Conservation (phyloP, 768 basidiomycete species). For the Naganishia antarctica region DNA sequence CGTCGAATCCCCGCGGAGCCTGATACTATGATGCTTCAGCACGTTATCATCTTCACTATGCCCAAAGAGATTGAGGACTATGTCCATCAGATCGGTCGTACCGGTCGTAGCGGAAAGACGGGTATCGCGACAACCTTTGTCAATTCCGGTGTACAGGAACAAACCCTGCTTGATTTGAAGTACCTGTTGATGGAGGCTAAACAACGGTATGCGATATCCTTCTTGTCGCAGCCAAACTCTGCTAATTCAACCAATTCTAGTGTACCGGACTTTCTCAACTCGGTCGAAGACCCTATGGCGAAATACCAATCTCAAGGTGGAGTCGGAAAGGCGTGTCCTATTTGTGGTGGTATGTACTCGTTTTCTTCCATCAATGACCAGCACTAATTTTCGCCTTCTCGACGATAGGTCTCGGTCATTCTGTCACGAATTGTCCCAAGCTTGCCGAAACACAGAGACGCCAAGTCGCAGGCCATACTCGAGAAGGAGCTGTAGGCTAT, state of each 20-base stretch:
- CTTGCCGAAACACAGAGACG: constrained; percentile 86
- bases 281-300: constrained; percentile 83
- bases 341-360: constrained; percentile 69
- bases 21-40: constrained; percentile 54
- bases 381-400: constrained; percentile 49
- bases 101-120: constrained; percentile 94
- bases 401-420: constrained; percentile 68
- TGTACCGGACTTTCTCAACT: constrained; percentile 85
- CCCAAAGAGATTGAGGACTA: constrained; percentile 99
- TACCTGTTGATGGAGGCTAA: constrained; percentile 95
- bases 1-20: background rate
- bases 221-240: background rate
- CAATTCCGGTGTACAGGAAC: constrained; percentile 94
- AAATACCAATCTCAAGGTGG: constrained; percentile 57
- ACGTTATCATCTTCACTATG: constrained; percentile 99
- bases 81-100: constrained; percentile 97
- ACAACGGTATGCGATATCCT: constrained; percentile 68
- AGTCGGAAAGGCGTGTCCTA: constrained; percentile 78
- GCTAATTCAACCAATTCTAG: constrained; percentile 52
- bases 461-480: constrained; percentile 77
- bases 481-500: constrained; percentile 61
- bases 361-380: constrained; percentile 32
- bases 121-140: constrained; percentile 99
- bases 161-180: constrained; percentile 92
- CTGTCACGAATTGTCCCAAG: constrained; percentile 91